phyloP scores from a whole-genome alignment of 2,329 filamentous ascomycete genomes.

The Xylaria polymorpha region DNA sequence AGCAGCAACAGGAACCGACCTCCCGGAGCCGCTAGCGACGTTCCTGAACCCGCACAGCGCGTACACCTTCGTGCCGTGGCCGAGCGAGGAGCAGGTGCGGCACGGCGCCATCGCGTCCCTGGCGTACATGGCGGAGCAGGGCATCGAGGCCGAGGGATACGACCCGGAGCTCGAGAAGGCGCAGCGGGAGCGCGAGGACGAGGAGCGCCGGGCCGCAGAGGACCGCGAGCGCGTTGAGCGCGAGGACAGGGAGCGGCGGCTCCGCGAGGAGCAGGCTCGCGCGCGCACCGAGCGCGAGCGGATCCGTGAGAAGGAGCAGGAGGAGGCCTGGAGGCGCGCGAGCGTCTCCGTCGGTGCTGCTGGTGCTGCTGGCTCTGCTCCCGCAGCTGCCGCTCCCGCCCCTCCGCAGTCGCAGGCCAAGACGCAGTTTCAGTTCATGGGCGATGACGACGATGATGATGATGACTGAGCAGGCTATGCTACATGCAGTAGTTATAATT shows the following conservation, averaged over 20 bases:
- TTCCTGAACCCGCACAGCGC: slow-evolving; percentile 67
- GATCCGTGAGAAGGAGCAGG: slow-evolving; percentile 55
- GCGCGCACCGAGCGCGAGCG: slow-evolving; percentile 51
- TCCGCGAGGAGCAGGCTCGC: slow-evolving; percentile 55
- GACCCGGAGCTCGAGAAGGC: slow-evolving; percentile 68
- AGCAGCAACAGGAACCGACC: slow-evolving; percentile 50
- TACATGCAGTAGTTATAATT: neutral
- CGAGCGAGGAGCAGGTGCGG: slow-evolving; percentile 75
- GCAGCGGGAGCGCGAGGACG: slow-evolving; percentile 60
- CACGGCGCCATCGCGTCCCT: slow-evolving; percentile 73
- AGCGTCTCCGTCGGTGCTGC: slow-evolving; percentile 32
- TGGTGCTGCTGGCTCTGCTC: neutral
- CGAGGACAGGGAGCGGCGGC: slow-evolving; percentile 59
- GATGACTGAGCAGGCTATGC: slow-evolving; percentile 33
- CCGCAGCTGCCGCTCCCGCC: neutral
- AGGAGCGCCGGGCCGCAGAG: slow-evolving; percentile 60
- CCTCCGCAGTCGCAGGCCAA: slow-evolving; percentile 46
- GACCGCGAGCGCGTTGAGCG: slow-evolving; percentile 60
- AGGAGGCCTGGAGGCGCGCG: slow-evolving; percentile 44
- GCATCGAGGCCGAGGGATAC: slow-evolving; percentile 69
- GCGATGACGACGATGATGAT: slow-evolving; percentile 64
- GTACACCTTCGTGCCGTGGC: slow-evolving; percentile 80
- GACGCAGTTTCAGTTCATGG: slow-evolving; percentile 69
- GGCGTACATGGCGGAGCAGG: slow-evolving; percentile 70
- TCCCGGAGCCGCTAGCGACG: slow-evolving; percentile 62